These are phyloP conservation scores for Trichoderma reesei DNA, from an alignment of 495 filamentous ascomycete species.

Conservation along the genomic window DNA sequence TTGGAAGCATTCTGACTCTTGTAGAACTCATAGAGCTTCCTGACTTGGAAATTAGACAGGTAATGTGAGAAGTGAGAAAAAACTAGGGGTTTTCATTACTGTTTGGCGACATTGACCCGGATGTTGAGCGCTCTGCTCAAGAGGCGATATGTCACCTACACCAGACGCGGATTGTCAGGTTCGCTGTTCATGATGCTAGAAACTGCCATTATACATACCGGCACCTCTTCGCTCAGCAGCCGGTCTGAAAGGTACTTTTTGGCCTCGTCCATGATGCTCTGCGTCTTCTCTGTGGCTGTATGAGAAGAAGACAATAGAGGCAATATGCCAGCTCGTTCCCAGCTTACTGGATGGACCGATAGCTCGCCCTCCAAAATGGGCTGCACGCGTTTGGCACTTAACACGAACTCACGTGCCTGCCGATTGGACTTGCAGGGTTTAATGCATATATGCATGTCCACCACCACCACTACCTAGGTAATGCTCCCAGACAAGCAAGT, in stretches of 20 bases:
- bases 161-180: neutral
- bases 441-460: neutral
- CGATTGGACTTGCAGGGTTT: neutral
- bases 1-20: slow-evolving; percentile 66
- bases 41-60: slow-evolving; percentile 20
- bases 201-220: slow-evolving; percentile 35
- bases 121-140: slow-evolving; percentile 63
- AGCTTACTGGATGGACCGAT: neutral
- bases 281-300: no score
- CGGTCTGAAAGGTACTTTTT: slow-evolving; percentile 54
- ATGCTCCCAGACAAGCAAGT: neutral
- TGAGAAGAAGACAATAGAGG: neutral
- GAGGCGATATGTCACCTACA: slow-evolving; percentile 63
- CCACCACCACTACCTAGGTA: no score
- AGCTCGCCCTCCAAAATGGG: neutral
- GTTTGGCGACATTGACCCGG: slow-evolving; percentile 68
- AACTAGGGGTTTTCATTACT: no score
- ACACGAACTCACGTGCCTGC: slow-evolving; percentile 3
- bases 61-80: no score
- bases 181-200: neutral
- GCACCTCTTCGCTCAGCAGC: slow-evolving; percentile 55
- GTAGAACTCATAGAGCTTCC: slow-evolving; percentile 90
- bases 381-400: slow-evolving; percentile 3
- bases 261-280: slow-evolving; percentile 43
- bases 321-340: neutral